phyloP scores from a whole-genome alignment of 2,329 filamentous ascomycete species.

The Gnomoniopsis sp. region DNA sequence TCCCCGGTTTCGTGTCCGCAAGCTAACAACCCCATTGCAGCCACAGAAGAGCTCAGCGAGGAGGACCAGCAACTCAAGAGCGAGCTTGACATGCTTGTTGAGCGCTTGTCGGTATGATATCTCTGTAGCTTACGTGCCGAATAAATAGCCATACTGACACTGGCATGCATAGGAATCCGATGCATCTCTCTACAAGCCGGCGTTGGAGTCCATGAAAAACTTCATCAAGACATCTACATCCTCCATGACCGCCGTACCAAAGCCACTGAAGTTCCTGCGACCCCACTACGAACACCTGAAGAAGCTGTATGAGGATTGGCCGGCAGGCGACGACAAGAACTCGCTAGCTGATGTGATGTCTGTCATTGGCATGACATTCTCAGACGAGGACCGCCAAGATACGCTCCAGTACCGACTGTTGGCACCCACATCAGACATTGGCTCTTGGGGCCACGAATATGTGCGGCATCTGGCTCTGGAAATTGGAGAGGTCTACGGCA shows the following conservation, averaged over 20 bases:
- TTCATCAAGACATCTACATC: slow-evolving; percentile 99
- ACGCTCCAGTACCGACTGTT: slow-evolving; percentile 94
- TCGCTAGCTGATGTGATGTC: slow-evolving; percentile 92
- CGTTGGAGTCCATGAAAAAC: slow-evolving; percentile 93
- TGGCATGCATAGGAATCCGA: slow-evolving; percentile 67
- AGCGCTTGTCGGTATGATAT: slow-evolving; percentile 73
- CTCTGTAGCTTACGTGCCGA: background rate
- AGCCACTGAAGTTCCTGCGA: slow-evolving; percentile 95
- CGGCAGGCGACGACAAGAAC: slow-evolving; percentile 78
- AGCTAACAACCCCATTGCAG: slow-evolving; percentile 35
- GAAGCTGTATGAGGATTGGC: slow-evolving; percentile 87
- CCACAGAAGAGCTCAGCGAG: slow-evolving; percentile 86
- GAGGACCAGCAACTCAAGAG: slow-evolving; percentile 98
- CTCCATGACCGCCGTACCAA: slow-evolving; percentile 98
- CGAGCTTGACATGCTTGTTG: slow-evolving; percentile 96
- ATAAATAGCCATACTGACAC: slow-evolving; percentile 18
- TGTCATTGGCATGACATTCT: slow-evolving; percentile 98
- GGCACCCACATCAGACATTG: slow-evolving; percentile 86
- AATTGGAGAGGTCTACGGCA: slow-evolving; percentile 91
- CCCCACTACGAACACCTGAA: slow-evolving; percentile 92
- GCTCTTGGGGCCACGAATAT: slow-evolving; percentile 98
- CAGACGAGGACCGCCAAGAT: slow-evolving; percentile 92
- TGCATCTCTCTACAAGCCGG: slow-evolving; percentile 81
- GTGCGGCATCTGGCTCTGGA: slow-evolving; percentile 92
- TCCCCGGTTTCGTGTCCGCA: slow-evolving; percentile 21